Evolutionary conservation across 2,329 filamentous ascomycete genomes (phyloP), one percentile per base, ranked within the genome.

Genomic region (Ascochyta clinopodiicola): DNA sequence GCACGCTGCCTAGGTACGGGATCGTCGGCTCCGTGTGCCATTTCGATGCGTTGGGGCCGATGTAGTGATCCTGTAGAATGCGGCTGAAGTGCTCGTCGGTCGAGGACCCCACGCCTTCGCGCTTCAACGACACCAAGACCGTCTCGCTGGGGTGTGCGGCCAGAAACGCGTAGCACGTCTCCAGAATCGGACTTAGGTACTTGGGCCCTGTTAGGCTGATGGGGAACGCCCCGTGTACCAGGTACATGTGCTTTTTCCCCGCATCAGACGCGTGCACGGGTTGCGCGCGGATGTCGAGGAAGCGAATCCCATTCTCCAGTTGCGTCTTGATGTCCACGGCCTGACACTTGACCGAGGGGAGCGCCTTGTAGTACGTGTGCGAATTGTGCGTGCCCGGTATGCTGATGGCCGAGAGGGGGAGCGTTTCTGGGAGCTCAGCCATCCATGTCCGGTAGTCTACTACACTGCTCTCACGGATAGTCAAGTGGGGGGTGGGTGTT

Each of bases 341-440:
- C 78, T 99, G 95, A 76, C 95, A 98, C 35, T 95, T 89, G 34
- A 98, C 95, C 1, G 92, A 96, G 1, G 95, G 95, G 5, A 97
- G 84, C 12, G 95, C 93, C 44, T 86, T 84, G 80, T 96, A 84
- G 78, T 86, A 89, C 9, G 93, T 96, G 6, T 95, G 91, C 17
- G 90, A 91, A 78, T 99, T 98, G 81, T 99, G 95, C 0, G 95
- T 97, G 61, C 95, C 95, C 0, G 95, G 95, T 60, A 98, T 95
- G 44, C 90, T 95, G 44, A 99, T 85, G 2, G 88, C 84, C 1
- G 91, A 90, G 4, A 98, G 81, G 1, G 91, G 87, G 46, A 86
- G 88, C 19, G 86, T 82, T 68, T 93, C 85, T 57, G 83, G 81
- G 37, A 98, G 82, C 58, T 87, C 82, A 52, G 81, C 77, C 93